phyloP scores from a whole-genome alignment of 805 yeast genomes.

The Brettanomyces anomalus region DNA sequence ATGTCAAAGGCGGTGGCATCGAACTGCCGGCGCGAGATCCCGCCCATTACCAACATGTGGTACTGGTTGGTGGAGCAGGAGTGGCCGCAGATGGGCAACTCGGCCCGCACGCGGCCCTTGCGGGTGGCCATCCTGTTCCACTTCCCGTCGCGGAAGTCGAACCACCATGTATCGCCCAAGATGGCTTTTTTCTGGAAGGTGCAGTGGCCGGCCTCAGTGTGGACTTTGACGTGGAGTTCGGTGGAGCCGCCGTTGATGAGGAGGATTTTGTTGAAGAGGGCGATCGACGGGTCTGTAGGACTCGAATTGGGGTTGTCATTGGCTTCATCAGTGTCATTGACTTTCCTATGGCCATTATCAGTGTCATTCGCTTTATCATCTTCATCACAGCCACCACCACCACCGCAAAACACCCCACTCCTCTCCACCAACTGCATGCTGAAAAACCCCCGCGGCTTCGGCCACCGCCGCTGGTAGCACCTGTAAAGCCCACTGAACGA shows the following conservation, averaged over 20 bases:
- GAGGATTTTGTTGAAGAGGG: conserved; percentile 14
- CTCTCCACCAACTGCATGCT: conserved; percentile 16
- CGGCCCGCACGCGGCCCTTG: conserved; percentile 2
- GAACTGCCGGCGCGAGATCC: conserved; percentile 3
- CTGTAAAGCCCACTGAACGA: not conserved
- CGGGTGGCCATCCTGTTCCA: conserved; percentile 28
- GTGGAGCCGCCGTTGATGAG: conserved; percentile 27
- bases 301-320: not conserved
- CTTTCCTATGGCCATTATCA: too few species aligned
- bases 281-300: not conserved
- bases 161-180: conserved; percentile 43
- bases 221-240: conserved; percentile 15
- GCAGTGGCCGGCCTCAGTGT: conserved; percentile 9
- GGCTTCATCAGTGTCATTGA: not conserved
- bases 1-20: not conserved
- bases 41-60: conserved; percentile 18
- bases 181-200: conserved; percentile 18
- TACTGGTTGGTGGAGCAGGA: conserved; percentile 10
- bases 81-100: conserved; percentile 21
- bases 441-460: conserved; percentile 23
- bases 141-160: conserved; percentile 32
- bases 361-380: too few species aligned
- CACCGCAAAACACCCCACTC: too few species aligned
- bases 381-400: too few species aligned
- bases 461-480: conserved; percentile 15